A percentile compares a stretch with the other conserved stretches of the same genome.
Conservation (phyloP, 1,284 basidiomycete genomes). For the Pseudomicrostroma phylloplanum region DNA sequence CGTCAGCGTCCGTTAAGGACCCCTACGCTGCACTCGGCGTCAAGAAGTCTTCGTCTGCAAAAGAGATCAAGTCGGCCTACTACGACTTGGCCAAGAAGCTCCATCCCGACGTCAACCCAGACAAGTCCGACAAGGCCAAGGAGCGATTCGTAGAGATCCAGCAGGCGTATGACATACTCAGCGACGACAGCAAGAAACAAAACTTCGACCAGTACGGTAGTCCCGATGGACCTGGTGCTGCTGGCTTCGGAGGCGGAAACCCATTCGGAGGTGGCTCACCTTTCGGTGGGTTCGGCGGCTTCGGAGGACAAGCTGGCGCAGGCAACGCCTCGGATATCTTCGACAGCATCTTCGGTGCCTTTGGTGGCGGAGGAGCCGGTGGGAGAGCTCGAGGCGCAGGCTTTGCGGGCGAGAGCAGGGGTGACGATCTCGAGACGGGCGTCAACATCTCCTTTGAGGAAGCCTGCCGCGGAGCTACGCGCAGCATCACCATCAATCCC, state of each 20-base stretch:
- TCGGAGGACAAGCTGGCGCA: slow-evolving; percentile 44
- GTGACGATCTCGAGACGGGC: slow-evolving; percentile 76
- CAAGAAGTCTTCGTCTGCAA: slow-evolving; percentile 69
- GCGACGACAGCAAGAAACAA: slow-evolving; percentile 86
- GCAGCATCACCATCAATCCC: slow-evolving; percentile 71
- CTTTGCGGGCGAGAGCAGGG: slow-evolving; percentile 59
- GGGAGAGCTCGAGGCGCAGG: slow-evolving; percentile 32
- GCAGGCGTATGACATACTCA: slow-evolving; percentile 75
- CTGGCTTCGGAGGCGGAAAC: slow-evolving; percentile 60
- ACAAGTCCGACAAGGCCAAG: slow-evolving; percentile 66
- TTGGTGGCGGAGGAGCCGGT: slow-evolving; percentile 52
- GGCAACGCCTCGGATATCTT: slow-evolving; percentile 60
- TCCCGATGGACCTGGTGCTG: slow-evolving; percentile 78
- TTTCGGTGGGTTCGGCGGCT: slow-evolving; percentile 62
- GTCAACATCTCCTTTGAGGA: slow-evolving; percentile 77
- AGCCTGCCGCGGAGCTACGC: slow-evolving; percentile 80
- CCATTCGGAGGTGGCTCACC: slow-evolving; percentile 53
- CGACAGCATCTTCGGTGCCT: slow-evolving; percentile 75
- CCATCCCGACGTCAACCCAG: slow-evolving; percentile 95
- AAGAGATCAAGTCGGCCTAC: slow-evolving; percentile 95
- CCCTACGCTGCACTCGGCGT: slow-evolving; percentile 89
- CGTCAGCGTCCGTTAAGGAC: slow-evolving; percentile 60
- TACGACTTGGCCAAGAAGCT: slow-evolving; percentile 94
- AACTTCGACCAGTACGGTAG: slow-evolving; percentile 91
- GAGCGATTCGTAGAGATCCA: slow-evolving; percentile 96